phyloP scores from a whole-genome alignment of 305 asterid genomes.

The Ilex paraguariensis region DNA sequence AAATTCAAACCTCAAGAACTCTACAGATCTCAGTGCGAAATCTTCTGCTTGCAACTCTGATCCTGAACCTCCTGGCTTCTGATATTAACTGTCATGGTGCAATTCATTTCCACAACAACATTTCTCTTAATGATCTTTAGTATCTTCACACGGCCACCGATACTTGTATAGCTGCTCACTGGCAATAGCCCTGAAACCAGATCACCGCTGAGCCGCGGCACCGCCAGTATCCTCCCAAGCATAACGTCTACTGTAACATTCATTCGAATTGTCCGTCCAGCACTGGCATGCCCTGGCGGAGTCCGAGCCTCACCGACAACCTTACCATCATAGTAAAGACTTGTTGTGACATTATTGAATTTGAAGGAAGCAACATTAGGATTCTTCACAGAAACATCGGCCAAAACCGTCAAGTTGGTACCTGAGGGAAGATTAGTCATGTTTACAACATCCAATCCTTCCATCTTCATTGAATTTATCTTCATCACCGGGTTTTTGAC shows the following conservation, averaged over 20 bases:
- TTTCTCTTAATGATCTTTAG: slow-evolving; percentile 23
- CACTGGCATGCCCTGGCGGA: slow-evolving; percentile 29
- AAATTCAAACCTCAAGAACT: neutral
- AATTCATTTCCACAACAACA: slow-evolving; percentile 30
- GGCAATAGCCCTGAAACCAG: slow-evolving; percentile 17
- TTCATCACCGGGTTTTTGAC: slow-evolving; percentile 30
- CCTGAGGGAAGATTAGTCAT: slow-evolving; percentile 2
- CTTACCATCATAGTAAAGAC: slow-evolving; percentile 23
- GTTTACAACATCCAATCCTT: slow-evolving; percentile 17
- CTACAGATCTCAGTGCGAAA: slow-evolving; percentile 6
- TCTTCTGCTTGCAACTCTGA: slow-evolving; percentile 21
- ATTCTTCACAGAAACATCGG: slow-evolving; percentile 33
- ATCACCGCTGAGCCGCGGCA: slow-evolving; percentile 22
- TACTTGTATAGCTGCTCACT: slow-evolving; percentile 17
- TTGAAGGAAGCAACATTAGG: slow-evolving; percentile 41
- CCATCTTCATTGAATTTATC: slow-evolving; percentile 25
- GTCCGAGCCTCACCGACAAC: slow-evolving; percentile 25
- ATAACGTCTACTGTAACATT: slow-evolving; percentile 22
- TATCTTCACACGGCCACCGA: slow-evolving; percentile 39
- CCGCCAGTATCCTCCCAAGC: slow-evolving; percentile 19
- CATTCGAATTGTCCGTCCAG: slow-evolving; percentile 25
- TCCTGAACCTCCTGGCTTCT: slow-evolving; percentile 18
- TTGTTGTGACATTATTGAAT: slow-evolving; percentile 22
- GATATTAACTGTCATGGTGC: slow-evolving; percentile 30
- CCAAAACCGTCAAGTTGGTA: slow-evolving; percentile 29